Conservation (phyloP, 2,329 filamentous ascomycete genomes). For the Fusarium irregulare region DNA sequence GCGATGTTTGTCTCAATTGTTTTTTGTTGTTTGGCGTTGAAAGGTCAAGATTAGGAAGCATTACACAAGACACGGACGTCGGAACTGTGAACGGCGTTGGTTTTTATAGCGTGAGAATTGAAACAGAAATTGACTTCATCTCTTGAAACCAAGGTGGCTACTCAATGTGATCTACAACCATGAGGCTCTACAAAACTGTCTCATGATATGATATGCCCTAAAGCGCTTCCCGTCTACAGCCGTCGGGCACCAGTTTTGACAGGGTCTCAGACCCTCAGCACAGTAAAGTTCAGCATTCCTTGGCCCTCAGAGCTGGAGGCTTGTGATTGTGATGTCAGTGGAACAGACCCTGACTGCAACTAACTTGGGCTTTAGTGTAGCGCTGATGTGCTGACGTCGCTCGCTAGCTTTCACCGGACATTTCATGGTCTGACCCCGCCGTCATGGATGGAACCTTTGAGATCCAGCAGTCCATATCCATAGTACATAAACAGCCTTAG, state of each 20-base stretch:
- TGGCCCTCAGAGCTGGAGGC: not conserved
- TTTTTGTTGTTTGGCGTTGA: slow-evolving; percentile 24
- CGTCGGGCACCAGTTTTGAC: not conserved
- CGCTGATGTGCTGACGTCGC: slow-evolving; percentile 43
- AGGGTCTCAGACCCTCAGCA: not conserved
- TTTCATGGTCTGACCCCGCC: slow-evolving; percentile 39
- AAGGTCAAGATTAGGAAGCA: slow-evolving; percentile 30
- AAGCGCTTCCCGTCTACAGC: not conserved
- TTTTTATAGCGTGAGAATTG: slow-evolving; percentile 24
- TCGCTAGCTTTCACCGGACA: slow-evolving; percentile 36
- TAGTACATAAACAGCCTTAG: slow-evolving; percentile 29
- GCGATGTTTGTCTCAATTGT: not conserved
- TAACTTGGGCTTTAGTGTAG: slow-evolving; percentile 28
- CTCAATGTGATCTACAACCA: not conserved
- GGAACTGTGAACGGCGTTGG: slow-evolving; percentile 7
- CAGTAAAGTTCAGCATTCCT: not conserved
- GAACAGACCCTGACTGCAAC: slow-evolving; percentile 9
- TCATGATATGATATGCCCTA: slow-evolving; percentile 16
- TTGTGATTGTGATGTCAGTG: slow-evolving; percentile 38
- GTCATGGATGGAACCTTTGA: slow-evolving; percentile 31
- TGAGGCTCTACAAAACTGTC: slow-evolving; percentile 8
- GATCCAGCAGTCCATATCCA: slow-evolving; percentile 3
- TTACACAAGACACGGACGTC: slow-evolving; percentile 11
- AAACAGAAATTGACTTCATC: not conserved
- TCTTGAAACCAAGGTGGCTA: not conserved